Base-by-base conservation (phyloP, 108 stramenopile species). In the Nitzschia inconspicua region DNA sequence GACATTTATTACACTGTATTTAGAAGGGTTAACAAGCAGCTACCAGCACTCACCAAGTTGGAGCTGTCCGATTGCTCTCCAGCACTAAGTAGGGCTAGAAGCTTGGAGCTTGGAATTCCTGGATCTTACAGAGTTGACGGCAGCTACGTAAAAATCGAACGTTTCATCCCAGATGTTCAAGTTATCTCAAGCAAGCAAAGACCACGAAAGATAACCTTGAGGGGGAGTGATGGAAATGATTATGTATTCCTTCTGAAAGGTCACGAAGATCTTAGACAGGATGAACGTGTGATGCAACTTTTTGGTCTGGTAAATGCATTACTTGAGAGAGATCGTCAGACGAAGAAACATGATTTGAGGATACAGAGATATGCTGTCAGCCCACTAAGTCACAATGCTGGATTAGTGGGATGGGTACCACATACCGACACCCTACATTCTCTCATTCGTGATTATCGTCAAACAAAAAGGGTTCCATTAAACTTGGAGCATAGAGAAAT, bases 281-380 rank as follows among this genome's bases (percentile, higher is more conserved):
- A 99, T 66, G 99, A 99, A 79, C 81, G 99, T 20, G 98, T 96
- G 32, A 99, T 99, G 99, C 99, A 99, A 68, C 78, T 99, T 14
- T 98, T 98, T 59, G 99, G 98, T 2, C 75, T 98, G 44, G 97
- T 98, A 10, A 99, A 99, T 80, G 96, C 97, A 4, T 89, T 99
- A 32, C 77, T 99, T 35, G 91, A 88, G 35, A 88, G 95, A 52
- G 98, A 98, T 43, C 60, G 94, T 46, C 75, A 90, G 57, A 97
- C 97, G 9, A 82, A 93, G 41, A 94, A 89, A 27, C 91, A 95
- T 36, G 97, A 97, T 71, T 77, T 98, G 62, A 78, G 75, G 44
- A 98, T 98, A 44, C 94, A 97, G 57, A 77, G 98, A 36, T 99
- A 97, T 68, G 79, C 94, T 1, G 96, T 99, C 36, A 80, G 90